These are phyloP conservation scores for Hygrophorus pudorinus DNA, from an alignment of 768 basidiomycete species.

Conservation along the genomic window DNA sequence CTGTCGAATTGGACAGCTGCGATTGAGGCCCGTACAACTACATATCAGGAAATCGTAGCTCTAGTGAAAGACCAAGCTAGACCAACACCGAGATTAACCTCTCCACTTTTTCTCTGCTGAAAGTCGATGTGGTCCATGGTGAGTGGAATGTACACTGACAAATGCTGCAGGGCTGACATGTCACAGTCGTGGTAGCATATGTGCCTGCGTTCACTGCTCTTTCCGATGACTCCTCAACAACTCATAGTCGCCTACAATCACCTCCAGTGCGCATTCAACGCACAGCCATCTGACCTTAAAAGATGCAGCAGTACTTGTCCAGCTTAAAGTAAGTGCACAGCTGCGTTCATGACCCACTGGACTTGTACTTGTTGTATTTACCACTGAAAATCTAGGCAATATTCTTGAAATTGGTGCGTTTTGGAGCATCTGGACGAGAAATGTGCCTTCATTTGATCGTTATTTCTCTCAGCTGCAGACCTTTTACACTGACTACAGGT, in stretches of 20 bases:
- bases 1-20: slow-evolving; percentile 97
- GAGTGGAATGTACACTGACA: slow-evolving; percentile 17
- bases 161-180: slow-evolving; percentile 38
- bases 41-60: slow-evolving; percentile 1
- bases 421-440: slow-evolving; percentile 81
- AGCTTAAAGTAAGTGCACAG: slow-evolving; percentile 55
- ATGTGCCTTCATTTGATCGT: slow-evolving; percentile 89
- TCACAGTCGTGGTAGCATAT: too few species aligned
- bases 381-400: slow-evolving; percentile 48
- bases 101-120: slow-evolving; percentile 81
- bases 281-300: slow-evolving; percentile 60
- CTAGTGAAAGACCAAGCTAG: slow-evolving; percentile 1
- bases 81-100: slow-evolving; percentile 94
- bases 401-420: slow-evolving; percentile 94
- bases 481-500: slow-evolving; percentile 85
- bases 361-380: slow-evolving; percentile 1
- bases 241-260: slow-evolving; percentile 55
- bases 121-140: slow-evolving; percentile 75
- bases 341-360: neutral
- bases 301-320: slow-evolving; percentile 55
- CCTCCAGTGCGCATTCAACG: slow-evolving; percentile 55
- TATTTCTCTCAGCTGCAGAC: slow-evolving; percentile 88
- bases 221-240: slow-evolving; percentile 39
- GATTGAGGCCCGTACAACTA: slow-evolving; percentile 78
- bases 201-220: slow-evolving; percentile 19